Evolutionary conservation across 2,329 filamentous ascomycete genomes (phyloP).

Genomic region (Colletotrichum tabaci): DNA sequence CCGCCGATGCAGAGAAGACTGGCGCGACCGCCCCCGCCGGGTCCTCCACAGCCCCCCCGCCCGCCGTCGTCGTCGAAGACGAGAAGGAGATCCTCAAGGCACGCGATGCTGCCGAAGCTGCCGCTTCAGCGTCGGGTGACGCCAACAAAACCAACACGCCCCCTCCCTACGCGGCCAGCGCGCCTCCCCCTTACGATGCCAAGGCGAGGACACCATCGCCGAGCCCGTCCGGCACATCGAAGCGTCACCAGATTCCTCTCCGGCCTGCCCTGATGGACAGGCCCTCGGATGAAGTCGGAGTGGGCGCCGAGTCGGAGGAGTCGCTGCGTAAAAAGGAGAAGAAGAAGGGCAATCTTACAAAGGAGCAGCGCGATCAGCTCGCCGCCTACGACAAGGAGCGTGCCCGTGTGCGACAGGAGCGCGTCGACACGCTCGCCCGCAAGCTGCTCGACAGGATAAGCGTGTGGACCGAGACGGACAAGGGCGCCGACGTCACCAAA

Average conservation of each 20-base stretch:
- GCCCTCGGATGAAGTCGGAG: conserved; percentile 80
- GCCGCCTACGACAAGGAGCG: conserved; percentile 91
- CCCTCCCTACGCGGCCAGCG: conserved; percentile 42
- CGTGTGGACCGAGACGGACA: conserved; percentile 98
- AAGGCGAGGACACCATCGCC: conserved; percentile 55
- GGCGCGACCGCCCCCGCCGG: conserved; percentile 47
- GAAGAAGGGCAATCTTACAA: conserved; percentile 88
- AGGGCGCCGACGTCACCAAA: conserved; percentile 83
- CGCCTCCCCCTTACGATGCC: conserved; percentile 49
- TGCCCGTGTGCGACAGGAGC: conserved; percentile 86
- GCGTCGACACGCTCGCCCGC: conserved; percentile 84
- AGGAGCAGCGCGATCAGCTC: conserved; percentile 94
- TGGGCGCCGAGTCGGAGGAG: conserved; percentile 77
- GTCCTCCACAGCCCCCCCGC: conserved; percentile 48
- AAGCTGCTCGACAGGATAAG: conserved; percentile 93
- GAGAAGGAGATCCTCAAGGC: conserved; percentile 47
- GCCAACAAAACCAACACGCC: neutral
- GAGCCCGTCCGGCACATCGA: conserved; percentile 56
- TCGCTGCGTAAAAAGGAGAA: conserved; percentile 71
- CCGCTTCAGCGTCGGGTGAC: conserved; percentile 28
- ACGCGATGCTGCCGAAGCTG: conserved; percentile 38
- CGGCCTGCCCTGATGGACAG: conserved; percentile 91
- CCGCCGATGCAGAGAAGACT: conserved; percentile 49
- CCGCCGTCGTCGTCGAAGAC: conserved; percentile 59
- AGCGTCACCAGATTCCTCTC: conserved; percentile 74